Base-by-base conservation (phyloP, 2,329 filamentous ascomycete genomes). In the Venturia nashicola region DNA sequence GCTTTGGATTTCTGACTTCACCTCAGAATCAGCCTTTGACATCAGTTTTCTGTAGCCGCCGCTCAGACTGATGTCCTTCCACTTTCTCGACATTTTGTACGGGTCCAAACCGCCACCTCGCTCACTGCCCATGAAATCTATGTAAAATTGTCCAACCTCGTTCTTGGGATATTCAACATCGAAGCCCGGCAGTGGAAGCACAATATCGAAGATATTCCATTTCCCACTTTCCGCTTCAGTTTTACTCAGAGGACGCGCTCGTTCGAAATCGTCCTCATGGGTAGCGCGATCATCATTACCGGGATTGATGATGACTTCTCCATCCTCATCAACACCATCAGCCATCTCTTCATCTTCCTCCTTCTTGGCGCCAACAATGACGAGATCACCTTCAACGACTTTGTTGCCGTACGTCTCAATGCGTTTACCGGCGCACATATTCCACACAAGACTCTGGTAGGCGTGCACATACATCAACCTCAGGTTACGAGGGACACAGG, bases 401-500 rank as follows among this genome's bases (percentile, higher is more conserved):
- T 81, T 82, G 65, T 80, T 75, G 61, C 92, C 91, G 72, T 88
- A 88, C 2, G 84, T 77, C 51, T 86, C 83, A 88, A 91, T 96
- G 59, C 94, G 88, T 69, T 88, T 85, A 68, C 89, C 91, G 1
- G 86, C 90, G 14, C 86, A 89, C 68, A 86, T 84, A 76, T 99
- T 99, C 93, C 93, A 99, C 9, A 99, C 86, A 44, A 91, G 83
- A 6, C 90, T 96, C 74, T 99, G 94, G 76, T 97, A 97, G 5
- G 94, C 93, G 74, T 99, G 94, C 18, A 96, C 87, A 72, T 97
- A 99, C 89, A 99, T 97, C 65, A 91, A 84, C 54, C 91, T 85
- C 69, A 97, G 80, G 60, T 89, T 90, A 20, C 92, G 83, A 32
- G 88, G 89, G 67, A 99, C 92, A 63, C 83, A 82, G 71, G 88